Evolutionary conservation across 352 stramenopile genomes (phyloP).

Genomic region (Pythium graminicola): DNA sequence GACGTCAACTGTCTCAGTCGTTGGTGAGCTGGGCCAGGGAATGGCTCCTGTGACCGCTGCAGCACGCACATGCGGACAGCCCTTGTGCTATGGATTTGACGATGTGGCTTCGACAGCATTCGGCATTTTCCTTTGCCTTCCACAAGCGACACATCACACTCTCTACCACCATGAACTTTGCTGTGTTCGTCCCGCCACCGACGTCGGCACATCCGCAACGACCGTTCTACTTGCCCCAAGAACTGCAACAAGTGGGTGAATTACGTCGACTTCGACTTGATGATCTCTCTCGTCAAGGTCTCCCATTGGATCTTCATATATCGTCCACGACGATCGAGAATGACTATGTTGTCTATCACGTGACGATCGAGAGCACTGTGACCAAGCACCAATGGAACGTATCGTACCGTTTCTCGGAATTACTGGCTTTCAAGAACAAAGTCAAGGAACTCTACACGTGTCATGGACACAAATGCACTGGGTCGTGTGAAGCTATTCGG

Average conservation of each 20-base stretch:
- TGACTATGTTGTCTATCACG: slow-evolving; percentile 46
- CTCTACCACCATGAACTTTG: slow-evolving; percentile 15
- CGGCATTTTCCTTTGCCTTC: slow-evolving; percentile 6
- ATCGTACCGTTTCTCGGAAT: slow-evolving; percentile 61
- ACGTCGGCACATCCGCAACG: slow-evolving; percentile 2
- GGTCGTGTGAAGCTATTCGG: slow-evolving; percentile 62
- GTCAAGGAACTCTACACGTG: slow-evolving; percentile 53
- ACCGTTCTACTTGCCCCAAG: slow-evolving; percentile 10
- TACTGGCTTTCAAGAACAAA: slow-evolving; percentile 41
- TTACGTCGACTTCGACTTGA: slow-evolving; percentile 39
- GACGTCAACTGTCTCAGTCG: slow-evolving; percentile 16
- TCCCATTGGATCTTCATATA: slow-evolving; percentile 45
- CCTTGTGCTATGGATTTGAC: too few species aligned
- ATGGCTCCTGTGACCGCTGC: background rate
- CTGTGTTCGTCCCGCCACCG: slow-evolving; percentile 13
- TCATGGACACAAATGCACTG: slow-evolving; percentile 41
- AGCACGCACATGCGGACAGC: background rate
- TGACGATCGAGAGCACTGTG: slow-evolving; percentile 37
- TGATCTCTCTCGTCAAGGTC: slow-evolving; percentile 21
- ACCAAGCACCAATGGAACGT: slow-evolving; percentile 45
- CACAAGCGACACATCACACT: background rate
- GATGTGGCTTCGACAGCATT: too few species aligned
- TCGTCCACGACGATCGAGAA: slow-evolving; percentile 28
- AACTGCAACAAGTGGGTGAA: slow-evolving; percentile 4
- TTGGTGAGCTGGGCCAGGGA: slow-evolving; percentile 12